phyloP scores from a whole-genome alignment of 345 rosid genomes.

The Abelmoschus esculentus region DNA sequence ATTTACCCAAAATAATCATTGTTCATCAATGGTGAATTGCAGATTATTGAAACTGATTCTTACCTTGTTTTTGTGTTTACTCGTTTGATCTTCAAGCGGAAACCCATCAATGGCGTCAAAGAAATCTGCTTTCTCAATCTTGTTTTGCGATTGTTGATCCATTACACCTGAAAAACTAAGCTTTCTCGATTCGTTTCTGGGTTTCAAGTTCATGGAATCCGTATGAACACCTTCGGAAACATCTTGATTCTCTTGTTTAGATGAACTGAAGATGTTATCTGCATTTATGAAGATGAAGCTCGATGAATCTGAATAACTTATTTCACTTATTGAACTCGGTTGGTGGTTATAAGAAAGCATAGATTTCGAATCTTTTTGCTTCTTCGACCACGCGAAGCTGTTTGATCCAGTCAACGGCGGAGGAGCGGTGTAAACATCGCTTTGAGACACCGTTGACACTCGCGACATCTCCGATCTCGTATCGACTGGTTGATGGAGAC shows the following conservation, averaged over 20 bases:
- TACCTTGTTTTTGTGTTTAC: conserved; percentile 26
- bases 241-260: conserved; percentile 17
- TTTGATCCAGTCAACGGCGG: conserved; percentile 39
- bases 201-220: background rate
- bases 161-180: background rate
- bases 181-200: background rate
- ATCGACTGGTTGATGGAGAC: conserved; percentile 17
- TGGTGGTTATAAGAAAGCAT: conserved; percentile 38
- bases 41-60: conserved; percentile 5
- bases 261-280: conserved; percentile 20
- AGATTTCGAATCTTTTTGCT: conserved; percentile 34
- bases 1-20: too few relatives aligned
- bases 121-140: conserved; percentile 20
- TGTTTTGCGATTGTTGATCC: conserved; percentile 7
- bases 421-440: conserved; percentile 27
- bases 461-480: conserved; percentile 26
- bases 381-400: conserved; percentile 52
- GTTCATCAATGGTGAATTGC: background rate
- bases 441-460: conserved; percentile 26
- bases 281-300: conserved; percentile 34
- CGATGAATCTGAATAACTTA: conserved; percentile 34
- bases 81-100: conserved; percentile 17
- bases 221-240: background rate
- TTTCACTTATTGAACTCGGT: conserved; percentile 35
- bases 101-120: conserved; percentile 22